phyloP scores from a whole-genome alignment of 2,329 filamentous ascomycete genomes.

The Phialemoniopsis sp. region DNA sequence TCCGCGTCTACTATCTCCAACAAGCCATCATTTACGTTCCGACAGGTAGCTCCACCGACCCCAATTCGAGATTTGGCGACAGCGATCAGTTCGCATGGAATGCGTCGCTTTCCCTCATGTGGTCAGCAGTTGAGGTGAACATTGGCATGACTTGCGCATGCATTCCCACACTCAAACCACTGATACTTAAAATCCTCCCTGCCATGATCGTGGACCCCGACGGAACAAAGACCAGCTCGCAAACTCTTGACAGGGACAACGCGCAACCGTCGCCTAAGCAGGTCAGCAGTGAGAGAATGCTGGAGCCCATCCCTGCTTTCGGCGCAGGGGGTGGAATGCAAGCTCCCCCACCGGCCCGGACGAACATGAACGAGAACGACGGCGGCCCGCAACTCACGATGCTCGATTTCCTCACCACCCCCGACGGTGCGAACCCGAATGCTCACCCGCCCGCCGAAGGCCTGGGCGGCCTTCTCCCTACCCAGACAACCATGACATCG shows the following conservation, averaged over 20 bases:
- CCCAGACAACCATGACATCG: conserved; percentile 5
- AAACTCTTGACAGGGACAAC: conserved; percentile 18
- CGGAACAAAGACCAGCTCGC: conserved; percentile 28
- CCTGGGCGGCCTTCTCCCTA: not conserved
- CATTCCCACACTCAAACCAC: conserved; percentile 85
- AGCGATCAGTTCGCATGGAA: conserved; percentile 63
- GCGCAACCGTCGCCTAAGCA: conserved; percentile 1
- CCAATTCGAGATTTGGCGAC: conserved; percentile 43
- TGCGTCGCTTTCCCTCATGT: conserved; percentile 83
- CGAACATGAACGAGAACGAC: too few species aligned
- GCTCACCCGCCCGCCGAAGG: not conserved
- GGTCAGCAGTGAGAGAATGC: not conserved
- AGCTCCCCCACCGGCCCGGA: not conserved
- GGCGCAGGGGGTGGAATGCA: conserved; percentile 2
- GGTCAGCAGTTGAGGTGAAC: conserved; percentile 90
- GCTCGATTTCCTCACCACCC: conserved; percentile 43
- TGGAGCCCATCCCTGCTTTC: not conserved
- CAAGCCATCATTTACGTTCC: conserved; percentile 53
- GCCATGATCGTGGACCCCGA: conserved; percentile 50
- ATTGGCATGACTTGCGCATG: conserved; percentile 87
- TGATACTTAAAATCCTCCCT: conserved; percentile 64
- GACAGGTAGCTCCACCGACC: conserved; percentile 26
- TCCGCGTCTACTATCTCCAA: conserved; percentile 87
- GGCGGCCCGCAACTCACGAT: conserved; percentile 3
- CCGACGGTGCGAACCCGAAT: conserved; percentile 19